phyloP scores from a whole-genome alignment of 352 stramenopile genomes.

The Phytophthora sansomeana region DNA sequence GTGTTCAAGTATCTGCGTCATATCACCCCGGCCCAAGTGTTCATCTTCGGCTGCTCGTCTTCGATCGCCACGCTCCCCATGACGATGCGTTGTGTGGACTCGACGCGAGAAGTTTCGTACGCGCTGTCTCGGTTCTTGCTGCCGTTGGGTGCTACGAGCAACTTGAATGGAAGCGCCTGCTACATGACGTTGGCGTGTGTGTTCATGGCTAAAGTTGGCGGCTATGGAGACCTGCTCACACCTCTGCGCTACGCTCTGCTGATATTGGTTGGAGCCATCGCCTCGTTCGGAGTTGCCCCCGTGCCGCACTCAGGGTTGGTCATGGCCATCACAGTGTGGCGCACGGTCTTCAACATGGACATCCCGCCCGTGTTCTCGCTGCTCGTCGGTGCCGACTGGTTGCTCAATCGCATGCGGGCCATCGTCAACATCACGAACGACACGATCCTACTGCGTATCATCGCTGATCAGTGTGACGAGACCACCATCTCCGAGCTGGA shows the following conservation, averaged over 20 bases:
- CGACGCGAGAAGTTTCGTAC: conserved; percentile 67
- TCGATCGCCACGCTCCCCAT: conserved; percentile 83
- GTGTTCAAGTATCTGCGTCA: conserved; percentile 71
- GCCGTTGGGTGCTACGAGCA: conserved; percentile 70
- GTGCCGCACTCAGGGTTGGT: conserved; percentile 78
- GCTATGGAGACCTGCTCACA: conserved; percentile 57
- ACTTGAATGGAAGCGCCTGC: conserved; percentile 74
- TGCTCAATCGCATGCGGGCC: conserved; percentile 74
- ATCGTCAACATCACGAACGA: conserved; percentile 87
- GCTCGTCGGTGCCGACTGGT: conserved; percentile 74
- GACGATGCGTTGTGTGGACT: conserved; percentile 78
- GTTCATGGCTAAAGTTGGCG: conserved; percentile 74
- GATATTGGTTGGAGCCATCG: conserved; percentile 65
- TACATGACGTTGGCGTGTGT: conserved; percentile 82
- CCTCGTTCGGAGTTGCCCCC: conserved; percentile 72
- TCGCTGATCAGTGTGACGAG: conserved; percentile 76
- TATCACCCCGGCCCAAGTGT: conserved; percentile 77
- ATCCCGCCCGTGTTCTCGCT: conserved; percentile 69
- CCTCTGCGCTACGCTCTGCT: conserved; percentile 64
- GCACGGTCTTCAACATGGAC: conserved; percentile 64
- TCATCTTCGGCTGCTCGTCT: conserved; percentile 82
- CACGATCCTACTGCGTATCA: conserved; percentile 76
- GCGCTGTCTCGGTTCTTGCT: conserved; percentile 71
- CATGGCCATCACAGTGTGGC: conserved; percentile 84
- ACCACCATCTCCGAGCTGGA: conserved; percentile 40